These are phyloP conservation scores for Daldinia bambusicola DNA, from an alignment of 495 filamentous ascomycete genomes.

Conservation along the genomic window DNA sequence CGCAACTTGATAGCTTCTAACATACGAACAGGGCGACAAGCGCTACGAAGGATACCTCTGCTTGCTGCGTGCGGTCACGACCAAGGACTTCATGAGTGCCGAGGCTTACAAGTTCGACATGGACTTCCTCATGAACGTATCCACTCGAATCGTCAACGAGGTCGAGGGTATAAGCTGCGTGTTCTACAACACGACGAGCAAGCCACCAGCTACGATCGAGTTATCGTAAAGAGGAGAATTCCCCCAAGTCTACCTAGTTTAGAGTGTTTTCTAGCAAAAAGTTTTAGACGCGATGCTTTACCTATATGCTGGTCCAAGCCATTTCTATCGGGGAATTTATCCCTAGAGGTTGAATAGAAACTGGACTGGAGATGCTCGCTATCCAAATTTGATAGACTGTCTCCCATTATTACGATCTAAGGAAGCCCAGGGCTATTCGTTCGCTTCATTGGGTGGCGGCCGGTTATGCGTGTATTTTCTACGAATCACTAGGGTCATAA, in stretches of 20 bases:
- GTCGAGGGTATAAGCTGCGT: constrained; percentile 75
- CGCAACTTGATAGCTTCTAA: neutral
- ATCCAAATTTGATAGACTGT: neutral
- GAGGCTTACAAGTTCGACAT: constrained; percentile 71
- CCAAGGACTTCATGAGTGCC: constrained; percentile 82
- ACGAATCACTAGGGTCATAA: too few species aligned
- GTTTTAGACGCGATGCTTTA: neutral
- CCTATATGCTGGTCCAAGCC: neutral
- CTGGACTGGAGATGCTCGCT: neutral
- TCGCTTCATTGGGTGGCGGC: too few species aligned
- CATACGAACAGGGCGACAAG: constrained; percentile 30
- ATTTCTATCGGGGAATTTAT: neutral
- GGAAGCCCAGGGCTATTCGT: too few species aligned
- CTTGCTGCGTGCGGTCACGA: constrained; percentile 77
- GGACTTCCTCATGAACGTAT: constrained; percentile 74
- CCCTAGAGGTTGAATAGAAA: neutral
- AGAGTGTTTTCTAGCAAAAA: neutral
- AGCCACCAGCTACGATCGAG: constrained; percentile 83
- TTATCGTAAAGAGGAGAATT: constrained; percentile 64
- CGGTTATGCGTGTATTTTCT: neutral
- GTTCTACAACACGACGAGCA: constrained; percentile 73
- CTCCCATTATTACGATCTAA: too few species aligned
- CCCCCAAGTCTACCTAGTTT: neutral
- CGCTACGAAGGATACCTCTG: constrained; percentile 56
- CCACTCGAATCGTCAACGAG: constrained; percentile 82